Evolutionary conservation across 106 monocot genomes (phyloP).

Genomic region (Platanthera zijinensis): DNA sequence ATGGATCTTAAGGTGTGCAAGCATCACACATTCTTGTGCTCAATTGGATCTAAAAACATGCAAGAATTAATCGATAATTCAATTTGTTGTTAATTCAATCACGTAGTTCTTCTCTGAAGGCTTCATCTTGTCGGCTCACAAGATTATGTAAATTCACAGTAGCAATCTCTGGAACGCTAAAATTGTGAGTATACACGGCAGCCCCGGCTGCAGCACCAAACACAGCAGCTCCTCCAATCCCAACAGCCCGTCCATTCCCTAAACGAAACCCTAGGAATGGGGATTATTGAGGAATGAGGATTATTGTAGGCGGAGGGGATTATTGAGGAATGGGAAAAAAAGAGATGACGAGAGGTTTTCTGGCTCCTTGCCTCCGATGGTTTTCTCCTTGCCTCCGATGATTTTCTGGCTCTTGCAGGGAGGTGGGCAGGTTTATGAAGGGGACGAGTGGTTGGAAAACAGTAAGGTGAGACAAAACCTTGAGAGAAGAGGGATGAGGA

Average conservation of each 20-base stretch:
- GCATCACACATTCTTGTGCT: constrained; percentile 46
- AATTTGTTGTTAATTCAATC: too few species aligned
- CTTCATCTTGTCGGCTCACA: constrained; percentile 47
- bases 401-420: neutral
- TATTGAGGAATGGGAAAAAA: neutral
- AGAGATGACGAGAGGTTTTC: neutral
- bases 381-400: neutral
- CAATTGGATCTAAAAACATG: too few species aligned
- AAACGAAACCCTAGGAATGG: too few species aligned
- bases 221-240: constrained; percentile 51
- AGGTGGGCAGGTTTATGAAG: neutral
- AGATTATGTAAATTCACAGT: constrained; percentile 66
- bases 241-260: constrained; percentile 22
- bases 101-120: too few species aligned
- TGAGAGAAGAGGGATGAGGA: too few species aligned
- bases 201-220: constrained; percentile 55
- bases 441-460: too few species aligned
- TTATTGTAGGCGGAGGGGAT: too few species aligned
- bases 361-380: too few species aligned
- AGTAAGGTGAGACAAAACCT: too few species aligned
- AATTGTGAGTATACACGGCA: constrained; percentile 40
- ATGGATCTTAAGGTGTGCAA: too few species aligned
- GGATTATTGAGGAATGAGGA: too few species aligned
- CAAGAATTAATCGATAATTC: too few species aligned
- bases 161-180: constrained; percentile 70